These are phyloP conservation scores for Schizosaccharomyces versatilis DNA, from an alignment of 1,139 yeast species.

Conservation along the genomic window DNA sequence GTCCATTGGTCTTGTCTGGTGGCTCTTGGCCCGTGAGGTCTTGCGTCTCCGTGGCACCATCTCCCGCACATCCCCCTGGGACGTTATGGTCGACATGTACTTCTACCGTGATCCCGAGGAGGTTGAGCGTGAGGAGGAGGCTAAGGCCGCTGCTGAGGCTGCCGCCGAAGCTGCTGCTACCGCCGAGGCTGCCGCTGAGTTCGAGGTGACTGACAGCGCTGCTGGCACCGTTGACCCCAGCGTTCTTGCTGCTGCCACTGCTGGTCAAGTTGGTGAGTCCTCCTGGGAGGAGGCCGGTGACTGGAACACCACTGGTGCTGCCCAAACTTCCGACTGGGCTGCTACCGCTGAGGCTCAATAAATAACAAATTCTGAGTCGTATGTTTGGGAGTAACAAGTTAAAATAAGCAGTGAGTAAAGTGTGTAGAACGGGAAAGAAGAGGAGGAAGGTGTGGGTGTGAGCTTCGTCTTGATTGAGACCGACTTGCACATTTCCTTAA, in stretches of 20 bases:
- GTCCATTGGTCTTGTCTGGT: slow-evolving; percentile 99
- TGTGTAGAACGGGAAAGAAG: too few species aligned
- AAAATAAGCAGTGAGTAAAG: too few species aligned
- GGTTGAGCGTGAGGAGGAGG: slow-evolving; percentile 46
- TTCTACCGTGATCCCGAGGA: slow-evolving; percentile 99
- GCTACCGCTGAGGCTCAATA: slow-evolving; percentile 2
- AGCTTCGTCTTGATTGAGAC: too few species aligned
- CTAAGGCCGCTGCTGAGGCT: slow-evolving; percentile 35
- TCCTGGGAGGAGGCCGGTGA: slow-evolving; percentile 2
- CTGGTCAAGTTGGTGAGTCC: slow-evolving; percentile 3
- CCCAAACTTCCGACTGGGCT: slow-evolving; percentile 3
- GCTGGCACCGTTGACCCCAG: slow-evolving; percentile 41
- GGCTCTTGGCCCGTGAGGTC: slow-evolving; percentile 98
- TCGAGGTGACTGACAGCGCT: slow-evolving; percentile 22
- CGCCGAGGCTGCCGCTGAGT: slow-evolving; percentile 22
- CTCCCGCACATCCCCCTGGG: slow-evolving; percentile 93
- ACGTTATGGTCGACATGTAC: slow-evolving; percentile 96
- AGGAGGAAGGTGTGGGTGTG: too few species aligned
- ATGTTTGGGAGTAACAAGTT: too few species aligned
- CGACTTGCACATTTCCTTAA: too few species aligned
- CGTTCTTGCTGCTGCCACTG: slow-evolving; percentile 3
- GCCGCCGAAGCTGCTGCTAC: slow-evolving; percentile 30
- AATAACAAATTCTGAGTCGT: neutral
- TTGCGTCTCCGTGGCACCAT: slow-evolving; percentile 96
- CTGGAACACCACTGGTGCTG: slow-evolving; percentile 4